phyloP scores from a whole-genome alignment of 2,329 filamentous ascomycete species.

The Penicillium hesseltinei region DNA sequence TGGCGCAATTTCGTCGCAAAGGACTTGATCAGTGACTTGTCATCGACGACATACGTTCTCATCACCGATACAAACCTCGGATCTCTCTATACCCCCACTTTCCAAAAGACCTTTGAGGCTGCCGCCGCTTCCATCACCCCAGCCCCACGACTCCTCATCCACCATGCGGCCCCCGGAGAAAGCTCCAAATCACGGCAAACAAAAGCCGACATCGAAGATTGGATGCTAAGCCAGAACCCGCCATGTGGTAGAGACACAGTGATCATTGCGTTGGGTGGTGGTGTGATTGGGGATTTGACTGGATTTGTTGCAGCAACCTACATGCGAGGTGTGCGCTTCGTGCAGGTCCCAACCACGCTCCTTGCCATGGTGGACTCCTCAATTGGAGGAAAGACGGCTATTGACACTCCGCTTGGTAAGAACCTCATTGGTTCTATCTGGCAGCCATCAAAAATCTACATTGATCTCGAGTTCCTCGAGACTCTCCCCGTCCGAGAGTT shows the following conservation, averaged over 20 bases:
- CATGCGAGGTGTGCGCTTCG: constrained; percentile 94
- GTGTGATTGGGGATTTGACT: constrained; percentile 97
- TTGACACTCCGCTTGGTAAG: constrained; percentile 93
- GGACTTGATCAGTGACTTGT: constrained; percentile 74
- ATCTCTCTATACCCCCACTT: constrained; percentile 74
- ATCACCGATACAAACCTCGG: constrained; percentile 94
- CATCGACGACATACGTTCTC: constrained; percentile 89
- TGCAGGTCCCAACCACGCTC: constrained; percentile 93
- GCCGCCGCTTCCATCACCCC: constrained; percentile 46
- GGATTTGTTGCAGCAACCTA: constrained; percentile 97
- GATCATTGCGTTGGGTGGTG: constrained; percentile 89
- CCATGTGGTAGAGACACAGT: constrained; percentile 91
- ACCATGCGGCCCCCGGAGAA: constrained; percentile 86
- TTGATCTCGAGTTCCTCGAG: constrained; percentile 88
- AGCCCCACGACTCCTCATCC: constrained; percentile 72
- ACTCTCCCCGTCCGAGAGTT: constrained; percentile 88
- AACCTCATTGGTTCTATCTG: constrained; percentile 95
- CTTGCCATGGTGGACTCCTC: constrained; percentile 98
- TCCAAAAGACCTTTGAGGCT: constrained; percentile 64
- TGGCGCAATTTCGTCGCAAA: constrained; percentile 78
- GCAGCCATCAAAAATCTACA: constrained; percentile 92
- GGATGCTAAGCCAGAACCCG: constrained; percentile 81
- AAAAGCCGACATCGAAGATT: constrained; percentile 95
- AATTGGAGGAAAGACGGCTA: constrained; percentile 97
- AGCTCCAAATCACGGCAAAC: constrained; percentile 90